Percentiles rank a stretch among this genome's conserved stretches.
Evolutionary conservation across 2,329 filamentous ascomycete genomes (phyloP).

Genomic region (Fusarium pilosicola): DNA sequence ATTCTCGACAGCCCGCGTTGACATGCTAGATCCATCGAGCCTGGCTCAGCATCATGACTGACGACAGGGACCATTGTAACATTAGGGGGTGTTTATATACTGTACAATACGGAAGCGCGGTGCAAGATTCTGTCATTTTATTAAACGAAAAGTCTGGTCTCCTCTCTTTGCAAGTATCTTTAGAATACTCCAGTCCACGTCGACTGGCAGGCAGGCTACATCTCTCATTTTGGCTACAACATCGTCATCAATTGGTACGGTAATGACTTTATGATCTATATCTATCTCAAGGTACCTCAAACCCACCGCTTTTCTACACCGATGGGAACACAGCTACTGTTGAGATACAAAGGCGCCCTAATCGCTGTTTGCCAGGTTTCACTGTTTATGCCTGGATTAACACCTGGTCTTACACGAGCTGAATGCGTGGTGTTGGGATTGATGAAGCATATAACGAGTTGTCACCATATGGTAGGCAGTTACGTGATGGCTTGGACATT

Average conservation of each 20-base stretch:
- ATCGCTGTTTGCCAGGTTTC: not conserved
- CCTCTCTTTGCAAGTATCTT: not conserved
- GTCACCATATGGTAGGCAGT: not conserved
- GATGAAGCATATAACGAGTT: too few relatives aligned
- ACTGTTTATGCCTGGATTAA: not conserved
- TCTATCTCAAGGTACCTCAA: not conserved
- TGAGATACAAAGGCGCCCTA: not conserved
- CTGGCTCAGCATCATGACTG: not conserved
- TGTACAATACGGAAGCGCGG: conserved; percentile 19
- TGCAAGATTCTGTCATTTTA: not conserved
- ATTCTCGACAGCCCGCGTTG: not conserved
- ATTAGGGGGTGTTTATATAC: conserved; percentile 2
- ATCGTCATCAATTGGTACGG: not conserved
- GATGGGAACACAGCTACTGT: not conserved
- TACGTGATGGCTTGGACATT: not conserved
- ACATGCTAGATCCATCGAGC: not conserved
- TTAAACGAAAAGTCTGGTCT: not conserved
- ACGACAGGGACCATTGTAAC: conserved; percentile 8
- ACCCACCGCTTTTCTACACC: not conserved
- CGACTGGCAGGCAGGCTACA: not conserved
- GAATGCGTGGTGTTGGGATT: not conserved
- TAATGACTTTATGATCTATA: too few relatives aligned
- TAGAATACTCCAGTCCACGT: not conserved
- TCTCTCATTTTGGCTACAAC: not conserved
- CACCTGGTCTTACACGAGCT: not conserved